Evolutionary conservation across 192 early-diverging fungal species (phyloP).

Genomic region (Backusella morwellensis): DNA sequence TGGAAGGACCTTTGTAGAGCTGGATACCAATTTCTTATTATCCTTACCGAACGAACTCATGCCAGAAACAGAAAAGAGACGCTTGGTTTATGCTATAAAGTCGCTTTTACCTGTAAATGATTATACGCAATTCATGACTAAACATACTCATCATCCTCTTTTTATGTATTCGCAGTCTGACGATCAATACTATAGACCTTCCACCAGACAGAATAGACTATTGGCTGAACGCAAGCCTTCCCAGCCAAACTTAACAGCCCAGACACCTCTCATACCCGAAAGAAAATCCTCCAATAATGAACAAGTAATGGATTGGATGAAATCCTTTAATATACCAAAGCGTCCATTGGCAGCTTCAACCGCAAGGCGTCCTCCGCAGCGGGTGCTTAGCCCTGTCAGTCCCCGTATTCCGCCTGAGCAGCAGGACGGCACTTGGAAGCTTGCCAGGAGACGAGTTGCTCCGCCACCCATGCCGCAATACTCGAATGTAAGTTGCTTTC

Average conservation of each 20-base stretch:
- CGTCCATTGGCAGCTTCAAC: neutral
- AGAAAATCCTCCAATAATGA: constrained; percentile 13
- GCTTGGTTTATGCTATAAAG: neutral
- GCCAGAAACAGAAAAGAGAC: neutral
- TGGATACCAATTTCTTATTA: neutral
- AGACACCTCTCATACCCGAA: constrained; percentile 12
- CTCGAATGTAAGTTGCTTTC: neutral
- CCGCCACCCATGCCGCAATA: neutral
- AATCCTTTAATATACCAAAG: constrained; percentile 10
- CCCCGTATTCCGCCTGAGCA: neutral
- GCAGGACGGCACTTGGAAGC: constrained; percentile 2
- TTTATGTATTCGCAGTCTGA: neutral
- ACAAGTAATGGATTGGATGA: constrained; percentile 10
- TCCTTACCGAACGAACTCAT: neutral
- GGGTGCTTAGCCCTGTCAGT: neutral
- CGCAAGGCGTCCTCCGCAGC: neutral
- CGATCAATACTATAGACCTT: neutral
- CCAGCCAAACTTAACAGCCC: neutral
- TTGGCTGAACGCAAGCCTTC: neutral
- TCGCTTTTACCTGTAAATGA: constrained; percentile 1
- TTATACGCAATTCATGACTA: neutral
- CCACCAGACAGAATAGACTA: neutral
- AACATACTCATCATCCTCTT: neutral
- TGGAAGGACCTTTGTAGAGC: constrained; percentile 6
- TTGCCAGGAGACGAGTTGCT: neutral